Evolutionary conservation across 1,284 basidiomycete species (phyloP), one percentile per base, ranked within the genome.

Genomic region (Baeospora myosura): DNA sequence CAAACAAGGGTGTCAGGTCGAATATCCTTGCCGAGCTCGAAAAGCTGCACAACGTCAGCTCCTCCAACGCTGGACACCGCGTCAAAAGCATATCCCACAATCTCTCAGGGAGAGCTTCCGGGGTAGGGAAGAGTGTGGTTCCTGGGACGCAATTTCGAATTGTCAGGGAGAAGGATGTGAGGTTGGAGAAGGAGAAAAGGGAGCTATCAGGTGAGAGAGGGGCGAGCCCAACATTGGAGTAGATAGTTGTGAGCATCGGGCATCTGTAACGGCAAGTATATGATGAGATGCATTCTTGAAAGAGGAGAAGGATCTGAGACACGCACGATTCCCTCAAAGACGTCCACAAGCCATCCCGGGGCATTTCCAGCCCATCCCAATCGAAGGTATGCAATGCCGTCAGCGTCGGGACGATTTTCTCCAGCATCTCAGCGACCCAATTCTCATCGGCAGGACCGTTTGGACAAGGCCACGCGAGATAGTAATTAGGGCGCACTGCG

Each of bases 281-380:
- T 8, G 12, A 8, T 8, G 12, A 14, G 32, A 35, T 35, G 37
- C 47, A 12, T 31, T 32, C 32, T 28, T 8, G 16, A 35, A 36
- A 39, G 8, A 18, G 34, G 26, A 25, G 25, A 23, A 20, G n/a
- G 30, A 38, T 30, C 18, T 26, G 39, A 23, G 21, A 11, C 34
- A 60, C 66, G 29, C 42, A 70, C 65, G 52, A 58, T 17, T 49
- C 45, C 40, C 60, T 57, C 24, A 71, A 52, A 1, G 57, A 55
- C 8, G 52, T 54, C 69, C 68, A 71, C 26, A 72, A 51, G 6
- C 37, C 41, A 51, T 69, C 64, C 10, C 16, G 11, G 4, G 69
- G 67, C 45, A 69, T 52, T 52, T 72, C 69, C 16, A 65, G 51
- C 16, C 68, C 69, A 50, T 70, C 68, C 69, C 69, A 72, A 46